Base-by-base conservation (phyloP, 345 rosid species). In the Pistacia integerrima region DNA sequence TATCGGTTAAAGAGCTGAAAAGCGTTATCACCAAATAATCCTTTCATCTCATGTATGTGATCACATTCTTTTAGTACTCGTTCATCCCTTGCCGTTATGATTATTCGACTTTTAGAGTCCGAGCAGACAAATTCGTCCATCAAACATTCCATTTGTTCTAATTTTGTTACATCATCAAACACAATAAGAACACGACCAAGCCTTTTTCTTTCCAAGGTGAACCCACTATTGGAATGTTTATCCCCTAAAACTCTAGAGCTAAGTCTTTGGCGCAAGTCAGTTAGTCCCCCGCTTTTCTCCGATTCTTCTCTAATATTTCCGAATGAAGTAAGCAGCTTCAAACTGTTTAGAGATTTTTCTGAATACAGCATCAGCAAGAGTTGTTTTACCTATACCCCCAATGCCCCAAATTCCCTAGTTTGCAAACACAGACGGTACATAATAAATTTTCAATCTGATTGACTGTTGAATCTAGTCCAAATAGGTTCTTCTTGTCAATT, bases 361-460 rank as follows among this genome's bases (percentile, higher is more conserved):
- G 67, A 70, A 83, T 7, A 86, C 61, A 36, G 77, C 82, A 66
- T 76, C 80, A 18, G 92, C 87, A 8, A 87, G 70, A 22, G 90
- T 83, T 16, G 55, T 10, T 12, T 41, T 41, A 5, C 44, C 44
- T 0, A 41, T 41, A 41, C 44, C 44, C 6, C 44, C 44, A 5
- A 41, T 41, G 44, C 44, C 44, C 44, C 44, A 41, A 41, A 41
- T 41, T 41, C 44, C 44, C 44, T 41, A 41, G 44, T 10, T 10
- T 13, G 16, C 16, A 87, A 65, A 83, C n/a, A 68, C 78, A 69
- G 25, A n/a, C 55, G 28, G 65, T 25, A 61, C 59, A 17, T 67
- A 86, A 12, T 16, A 80, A 13, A 56, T 74, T 67, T 22, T 69
- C 30, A 12, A 88, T 1, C n/a, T 25, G 58, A 61, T 55, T 16